Evolutionary conservation across 139 green algal species (phyloP).

Genomic region (Pleodorina starrii): DNA sequence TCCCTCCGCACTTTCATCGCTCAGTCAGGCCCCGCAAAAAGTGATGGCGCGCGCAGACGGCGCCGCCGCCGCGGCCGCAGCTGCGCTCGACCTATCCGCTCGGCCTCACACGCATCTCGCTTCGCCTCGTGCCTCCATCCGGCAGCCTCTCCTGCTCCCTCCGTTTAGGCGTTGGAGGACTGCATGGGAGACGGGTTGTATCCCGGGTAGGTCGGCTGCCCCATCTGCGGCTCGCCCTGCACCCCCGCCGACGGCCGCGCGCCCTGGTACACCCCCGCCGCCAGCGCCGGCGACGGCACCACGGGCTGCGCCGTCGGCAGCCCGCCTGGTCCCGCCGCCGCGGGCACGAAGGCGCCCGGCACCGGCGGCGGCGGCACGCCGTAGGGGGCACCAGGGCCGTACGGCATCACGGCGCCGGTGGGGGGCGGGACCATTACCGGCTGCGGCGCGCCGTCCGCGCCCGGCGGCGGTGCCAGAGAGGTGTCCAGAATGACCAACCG

Average conservation of each 20-base stretch:
- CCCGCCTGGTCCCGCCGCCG: not conserved
- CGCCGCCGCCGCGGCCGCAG: too few species aligned
- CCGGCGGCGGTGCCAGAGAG: not conserved
- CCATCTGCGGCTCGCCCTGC: not conserved
- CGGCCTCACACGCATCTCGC: too few species aligned
- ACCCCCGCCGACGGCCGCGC: not conserved
- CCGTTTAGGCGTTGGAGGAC: too few species aligned
- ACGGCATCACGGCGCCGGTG: not conserved
- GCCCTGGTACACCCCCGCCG: not conserved
- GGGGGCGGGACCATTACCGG: not conserved
- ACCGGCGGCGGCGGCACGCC: not conserved
- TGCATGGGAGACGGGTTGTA: constrained; percentile 15
- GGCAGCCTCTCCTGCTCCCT: too few species aligned
- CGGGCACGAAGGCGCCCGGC: not conserved
- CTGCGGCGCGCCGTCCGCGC: not conserved
- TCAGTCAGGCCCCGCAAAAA: too few species aligned
- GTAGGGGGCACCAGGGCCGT: not conserved
- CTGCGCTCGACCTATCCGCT: too few species aligned
- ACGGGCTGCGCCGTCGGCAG: constrained; percentile 18
- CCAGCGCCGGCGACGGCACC: not conserved
- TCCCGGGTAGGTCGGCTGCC: not conserved
- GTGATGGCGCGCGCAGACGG: too few species aligned
- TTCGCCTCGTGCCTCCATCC: too few species aligned
- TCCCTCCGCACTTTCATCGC: too few species aligned
- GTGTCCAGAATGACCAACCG: constrained; percentile 67